Evolutionary conservation across 495 filamentous ascomycete species (phyloP), one percentile per base, ranked within the genome.

Genomic region (Polyplosphaeria fusca): DNA sequence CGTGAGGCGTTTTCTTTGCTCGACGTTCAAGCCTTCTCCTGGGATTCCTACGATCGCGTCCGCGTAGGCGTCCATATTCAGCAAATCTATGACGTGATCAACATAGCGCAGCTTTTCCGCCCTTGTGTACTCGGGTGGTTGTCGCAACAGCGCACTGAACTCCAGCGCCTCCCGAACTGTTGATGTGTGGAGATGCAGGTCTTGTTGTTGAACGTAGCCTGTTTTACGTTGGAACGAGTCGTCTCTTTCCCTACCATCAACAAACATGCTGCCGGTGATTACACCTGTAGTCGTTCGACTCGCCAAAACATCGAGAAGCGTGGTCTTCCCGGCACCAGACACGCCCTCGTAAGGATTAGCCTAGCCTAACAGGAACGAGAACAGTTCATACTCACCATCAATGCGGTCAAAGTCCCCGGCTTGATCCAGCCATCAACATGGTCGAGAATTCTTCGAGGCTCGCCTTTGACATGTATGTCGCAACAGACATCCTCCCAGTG

Each of bases 311-410:
- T 67, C 51, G 12, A 67, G 55, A 2, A 67, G 46, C 2, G 60
- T 56, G 1, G 64, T 67, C 32, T 67, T 67, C 2, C 64, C 64
- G 28, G 64, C 64, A 1, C 64, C 64, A 18, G 60, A 47, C n/a
- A 51, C 60, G 30, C 63, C 63, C 60, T 58, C 13, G 4, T 24
- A 18, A 38, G 37, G 13, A 5, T 22, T 2, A 49, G n/a, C n/a
- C n/a, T 27, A n/a, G 13, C 41, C 41, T 37, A 26, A 23, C 19
- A 24, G 26, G 9, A 32, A 20, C 19, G 4, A 43, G 9, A 7
- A n/a, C n/a, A 35, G 7, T 35, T n/a, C n/a, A 35, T n/a, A n/a
- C 45, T 30, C 40, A 52, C 60, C 60, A 67, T 67, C 4, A 67
- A 40, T 0, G 64, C 64, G 4, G 60, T 64, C 19, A 67, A 42